These are phyloP conservation scores for Apiotrichum laibachii DNA, from an alignment of 1,284 basidiomycete species.

Conservation along the genomic window DNA sequence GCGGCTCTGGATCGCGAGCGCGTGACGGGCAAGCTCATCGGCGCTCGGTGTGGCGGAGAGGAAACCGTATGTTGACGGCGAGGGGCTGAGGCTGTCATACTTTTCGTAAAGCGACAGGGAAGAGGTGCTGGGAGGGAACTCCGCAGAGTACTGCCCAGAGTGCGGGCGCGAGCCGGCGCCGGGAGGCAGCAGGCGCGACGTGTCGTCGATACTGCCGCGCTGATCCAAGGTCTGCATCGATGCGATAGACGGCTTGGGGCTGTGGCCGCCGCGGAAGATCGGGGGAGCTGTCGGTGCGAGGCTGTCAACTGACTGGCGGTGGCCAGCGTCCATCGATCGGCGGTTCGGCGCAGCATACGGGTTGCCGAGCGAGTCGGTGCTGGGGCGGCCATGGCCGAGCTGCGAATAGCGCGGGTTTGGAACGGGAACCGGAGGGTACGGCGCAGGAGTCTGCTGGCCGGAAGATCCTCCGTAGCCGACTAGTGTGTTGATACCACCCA, in stretches of 20 bases:
- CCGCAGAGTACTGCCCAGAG: no score
- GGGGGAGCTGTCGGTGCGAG: background rate
- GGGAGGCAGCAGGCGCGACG: no score
- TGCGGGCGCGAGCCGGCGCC: no score
- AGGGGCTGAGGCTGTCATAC: no score
- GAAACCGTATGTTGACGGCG: slow-evolving; percentile 17
- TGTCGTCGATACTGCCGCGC: no score
- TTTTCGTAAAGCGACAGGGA: no score
- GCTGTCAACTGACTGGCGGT: background rate
- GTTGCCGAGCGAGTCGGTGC: background rate
- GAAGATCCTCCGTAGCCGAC: background rate
- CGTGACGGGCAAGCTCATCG: slow-evolving; percentile 9
- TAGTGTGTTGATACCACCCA: background rate
- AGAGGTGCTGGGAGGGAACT: no score
- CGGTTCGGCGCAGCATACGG: background rate
- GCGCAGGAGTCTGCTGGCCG: background rate
- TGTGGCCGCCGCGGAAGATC: background rate
- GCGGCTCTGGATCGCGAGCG: slow-evolving; percentile 26
- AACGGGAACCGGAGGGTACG: background rate
- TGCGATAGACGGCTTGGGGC: background rate
- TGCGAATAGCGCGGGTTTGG: background rate
- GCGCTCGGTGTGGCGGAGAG: background rate
- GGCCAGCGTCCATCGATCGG: no score
- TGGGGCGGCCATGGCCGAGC: background rate
- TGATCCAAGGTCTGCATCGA: background rate